Evolutionary conservation across 1,139 yeast species (phyloP), one percentile per base, ranked within the genome.

Genomic region (Lizanozyma gosingica): DNA sequence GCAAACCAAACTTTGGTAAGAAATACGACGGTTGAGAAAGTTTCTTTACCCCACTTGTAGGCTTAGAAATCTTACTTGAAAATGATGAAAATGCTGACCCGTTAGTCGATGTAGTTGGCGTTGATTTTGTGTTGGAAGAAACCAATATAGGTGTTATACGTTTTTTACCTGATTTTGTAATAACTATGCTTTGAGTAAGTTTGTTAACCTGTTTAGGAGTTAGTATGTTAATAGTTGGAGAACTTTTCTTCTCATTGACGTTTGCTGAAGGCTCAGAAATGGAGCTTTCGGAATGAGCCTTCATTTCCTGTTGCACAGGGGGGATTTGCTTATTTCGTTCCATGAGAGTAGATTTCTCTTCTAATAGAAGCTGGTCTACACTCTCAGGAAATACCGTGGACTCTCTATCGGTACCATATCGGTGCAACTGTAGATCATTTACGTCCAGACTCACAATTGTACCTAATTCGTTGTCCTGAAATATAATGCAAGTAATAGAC

Each of bases 381-480:
- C 94, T 82, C 53, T 92, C 97, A 0, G 97, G 95, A 51, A 87
- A 83, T 15, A 81, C 80, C 60, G 83, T 71, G 4, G 85, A 77
- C 47, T 88, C 96, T 45, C 90, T 72, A 47, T 86, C 95, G 2
- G 86, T 90, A 45, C 98, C 98, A 55, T 84, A 92, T 47, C 88
- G 73, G 47, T 82, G 80, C 44, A 92, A 69, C 45, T 83, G 86
- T 38, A 74, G 70, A 44, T 77, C 81, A 44, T 83, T 80, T 43
- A 77, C 83, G 35, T 77, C 86, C 17, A 69, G 47, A 11, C 92
- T 78, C 1, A 85, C 77, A 2, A 80, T 78, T 34, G 62, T 65
- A 2, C 98, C 98, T 33, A 92, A 63, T 54, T 92, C 98, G 34
- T 73, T 68, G 2, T 62, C 59, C 17, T 78, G 88, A 56, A 92